These are phyloP conservation scores for Rickenella mellea DNA, from an alignment of 768 basidiomycete genomes.

Conservation along the genomic window DNA sequence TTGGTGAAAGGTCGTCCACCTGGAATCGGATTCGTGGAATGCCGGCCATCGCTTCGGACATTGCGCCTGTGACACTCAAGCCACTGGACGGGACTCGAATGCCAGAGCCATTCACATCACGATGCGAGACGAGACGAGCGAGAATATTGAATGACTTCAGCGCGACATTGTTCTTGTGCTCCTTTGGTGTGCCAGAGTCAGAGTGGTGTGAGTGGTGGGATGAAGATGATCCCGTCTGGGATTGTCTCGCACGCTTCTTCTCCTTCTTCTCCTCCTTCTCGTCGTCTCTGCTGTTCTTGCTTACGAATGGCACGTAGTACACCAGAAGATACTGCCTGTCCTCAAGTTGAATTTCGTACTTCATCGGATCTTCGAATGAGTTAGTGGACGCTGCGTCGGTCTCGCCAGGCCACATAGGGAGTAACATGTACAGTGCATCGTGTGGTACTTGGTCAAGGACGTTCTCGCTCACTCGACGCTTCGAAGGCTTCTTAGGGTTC, in stretches of 20 bases:
- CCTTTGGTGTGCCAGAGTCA: conserved; percentile 20
- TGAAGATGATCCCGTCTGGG: conserved; percentile 10
- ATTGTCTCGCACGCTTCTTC: conserved; percentile 33
- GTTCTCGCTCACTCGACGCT: conserved; percentile 24
- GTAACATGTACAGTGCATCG: conserved; percentile 72
- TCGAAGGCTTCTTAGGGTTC: conserved; percentile 11
- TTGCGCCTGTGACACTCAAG: conserved; percentile 52
- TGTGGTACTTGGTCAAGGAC: conserved; percentile 54
- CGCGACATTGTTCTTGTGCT: conserved; percentile 33
- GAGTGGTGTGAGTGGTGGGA: conserved; percentile 6
- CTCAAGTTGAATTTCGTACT: conserved; percentile 30
- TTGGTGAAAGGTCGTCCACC: conserved; percentile 16
- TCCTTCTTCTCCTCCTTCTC: conserved; percentile 18
- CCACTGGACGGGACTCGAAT: conserved; percentile 68
- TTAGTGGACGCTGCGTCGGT: conserved; percentile 33
- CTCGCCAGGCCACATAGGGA: conserved; percentile 78
- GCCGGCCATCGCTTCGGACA: conserved; percentile 29
- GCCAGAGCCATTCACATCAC: conserved; percentile 64
- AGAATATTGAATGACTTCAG: conserved; percentile 63
- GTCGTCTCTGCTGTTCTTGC: conserved; percentile 8
- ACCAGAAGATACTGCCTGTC: conserved; percentile 68
- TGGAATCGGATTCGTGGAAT: conserved; percentile 13
- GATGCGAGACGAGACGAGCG: conserved; percentile 63
- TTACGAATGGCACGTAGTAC: conserved; percentile 56
- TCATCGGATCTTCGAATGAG: conserved; percentile 9